Conservation (phyloP, 2,329 filamentous ascomycete species). For the Fonsecaea nubica region DNA sequence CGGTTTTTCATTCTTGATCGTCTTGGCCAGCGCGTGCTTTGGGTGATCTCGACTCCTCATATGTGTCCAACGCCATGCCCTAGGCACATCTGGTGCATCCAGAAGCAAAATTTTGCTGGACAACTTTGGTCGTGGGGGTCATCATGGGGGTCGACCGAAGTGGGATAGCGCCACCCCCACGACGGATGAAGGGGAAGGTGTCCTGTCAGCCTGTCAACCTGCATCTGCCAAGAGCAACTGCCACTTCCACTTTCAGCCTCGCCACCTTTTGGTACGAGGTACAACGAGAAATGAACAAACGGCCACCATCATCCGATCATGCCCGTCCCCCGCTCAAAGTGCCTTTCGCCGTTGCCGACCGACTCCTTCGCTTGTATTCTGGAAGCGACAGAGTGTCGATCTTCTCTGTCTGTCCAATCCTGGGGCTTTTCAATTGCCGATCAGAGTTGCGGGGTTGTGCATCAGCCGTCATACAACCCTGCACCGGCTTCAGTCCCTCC, state of each 20-base stretch:
- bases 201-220: not conserved
- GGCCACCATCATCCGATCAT: slow-evolving; percentile 3
- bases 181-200: not conserved
- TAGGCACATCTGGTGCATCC: not conserved
- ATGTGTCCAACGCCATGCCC: not conserved
- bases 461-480: not conserved
- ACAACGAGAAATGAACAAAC: too few relatives aligned
- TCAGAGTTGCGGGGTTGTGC: slow-evolving; percentile 15
- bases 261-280: too few relatives aligned
- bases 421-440: slow-evolving; percentile 16
- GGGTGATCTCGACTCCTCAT: not conserved
- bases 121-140: not conserved
- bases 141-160: not conserved
- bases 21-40: not conserved
- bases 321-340: slow-evolving; percentile 4
- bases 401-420: not conserved
- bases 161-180: not conserved
- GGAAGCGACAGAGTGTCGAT: too few relatives aligned
- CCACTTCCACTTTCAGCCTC: too few relatives aligned
- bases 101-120: not conserved
- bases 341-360: not conserved
- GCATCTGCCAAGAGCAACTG: too few relatives aligned
- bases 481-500: not conserved
- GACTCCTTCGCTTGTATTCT: not conserved
- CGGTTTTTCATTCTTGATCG: not conserved